These are phyloP conservation scores for Candida tunisiensis DNA, from an alignment of 1,139 yeast genomes.

Conservation along the genomic window DNA sequence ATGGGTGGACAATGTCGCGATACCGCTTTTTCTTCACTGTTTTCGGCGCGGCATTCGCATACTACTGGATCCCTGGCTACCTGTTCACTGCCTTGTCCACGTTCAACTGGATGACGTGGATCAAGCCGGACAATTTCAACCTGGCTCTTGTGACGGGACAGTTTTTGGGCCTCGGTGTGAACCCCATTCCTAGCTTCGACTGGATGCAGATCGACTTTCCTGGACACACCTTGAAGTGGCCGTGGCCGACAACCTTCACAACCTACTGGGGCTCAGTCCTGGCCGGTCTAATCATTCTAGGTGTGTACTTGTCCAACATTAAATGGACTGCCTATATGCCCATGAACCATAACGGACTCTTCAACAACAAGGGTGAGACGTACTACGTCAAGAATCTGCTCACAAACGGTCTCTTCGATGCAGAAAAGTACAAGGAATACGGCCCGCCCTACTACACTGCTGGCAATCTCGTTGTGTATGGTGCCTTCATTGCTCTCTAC, in stretches of 20 bases:
- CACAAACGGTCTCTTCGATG: constrained; percentile 25
- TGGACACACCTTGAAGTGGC: constrained; percentile 22
- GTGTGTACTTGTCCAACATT: constrained; percentile 31
- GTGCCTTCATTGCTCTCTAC: constrained; percentile 39
- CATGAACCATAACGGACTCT: constrained; percentile 30
- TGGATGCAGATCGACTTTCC: constrained; percentile 24
- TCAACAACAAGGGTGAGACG: constrained; percentile 28
- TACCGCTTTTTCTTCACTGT: constrained; percentile 27
- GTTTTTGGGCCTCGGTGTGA: constrained; percentile 30
- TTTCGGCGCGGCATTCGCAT: constrained; percentile 26
- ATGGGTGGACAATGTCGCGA: constrained; percentile 34
- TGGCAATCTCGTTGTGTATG: constrained; percentile 36
- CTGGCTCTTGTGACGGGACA: constrained; percentile 38
- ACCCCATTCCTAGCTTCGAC: constrained; percentile 31
- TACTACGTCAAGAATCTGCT: constrained; percentile 24
- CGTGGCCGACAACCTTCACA: constrained; percentile 26
- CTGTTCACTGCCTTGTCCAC: constrained; percentile 30
- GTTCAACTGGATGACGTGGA: constrained; percentile 51
- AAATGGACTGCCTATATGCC: constrained; percentile 36
- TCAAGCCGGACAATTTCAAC: constrained; percentile 33
- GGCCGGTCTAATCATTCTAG: constrained; percentile 23
- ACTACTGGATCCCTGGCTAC: constrained; percentile 41
- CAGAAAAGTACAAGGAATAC: constrained; percentile 15
- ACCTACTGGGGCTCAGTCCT: constrained; percentile 27
- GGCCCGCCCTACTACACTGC: constrained; percentile 46